Base-by-base conservation (phyloP, 73 alveolate species). In the Paramecium sonneborni region DNA sequence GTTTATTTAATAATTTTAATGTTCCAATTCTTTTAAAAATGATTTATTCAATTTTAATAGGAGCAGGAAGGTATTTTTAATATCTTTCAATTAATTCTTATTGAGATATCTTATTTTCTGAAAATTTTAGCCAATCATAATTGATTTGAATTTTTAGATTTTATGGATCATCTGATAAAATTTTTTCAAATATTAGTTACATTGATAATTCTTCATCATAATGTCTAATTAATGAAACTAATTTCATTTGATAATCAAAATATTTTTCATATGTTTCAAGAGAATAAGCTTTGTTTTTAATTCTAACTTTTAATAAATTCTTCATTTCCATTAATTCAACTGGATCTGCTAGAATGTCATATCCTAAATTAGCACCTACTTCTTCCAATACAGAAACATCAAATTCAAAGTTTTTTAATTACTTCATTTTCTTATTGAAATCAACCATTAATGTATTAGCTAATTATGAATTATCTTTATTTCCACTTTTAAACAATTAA, bases 121-220 rank as follows among this genome's bases (percentile, higher is more conserved):
- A 79, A 26, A 79, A 79, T 24, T 46, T 39, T 14, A 79, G 74
- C 90, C 90, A 79, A 79, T 23, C 74, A 30, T 38, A 46, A 30
- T 79, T 30, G 20, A 79, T 43, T 23, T 79, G 23, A 24, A 79
- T 46, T 44, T 79, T 79, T 5, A 79, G 62, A 43, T 79, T 79
- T 23, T 38, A 14, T 24, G 69, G 69, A 43, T 79, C 72, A 23
- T 79, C 90, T 7, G 35, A 79, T 44, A 79, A 24, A 6, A 79
- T 79, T 28, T 79, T 79, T 20, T 38, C 90, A 34, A 79, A 79
- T 5, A 79, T 39, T 24, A 79, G 14, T 79, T 79, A 12, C 90
- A 79, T 79, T 11, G 90, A 62, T 14, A 79, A 43, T 79, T 79
- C 90, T 79, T 79, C 90, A 79, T 79, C 90, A 79, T 79, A 79